A percentile compares a stretch with the other conserved stretches of the same genome.
Evolutionary conservation across 2,329 filamentous ascomycete genomes (phyloP).

Genomic region (Colletotrichum sp.): DNA sequence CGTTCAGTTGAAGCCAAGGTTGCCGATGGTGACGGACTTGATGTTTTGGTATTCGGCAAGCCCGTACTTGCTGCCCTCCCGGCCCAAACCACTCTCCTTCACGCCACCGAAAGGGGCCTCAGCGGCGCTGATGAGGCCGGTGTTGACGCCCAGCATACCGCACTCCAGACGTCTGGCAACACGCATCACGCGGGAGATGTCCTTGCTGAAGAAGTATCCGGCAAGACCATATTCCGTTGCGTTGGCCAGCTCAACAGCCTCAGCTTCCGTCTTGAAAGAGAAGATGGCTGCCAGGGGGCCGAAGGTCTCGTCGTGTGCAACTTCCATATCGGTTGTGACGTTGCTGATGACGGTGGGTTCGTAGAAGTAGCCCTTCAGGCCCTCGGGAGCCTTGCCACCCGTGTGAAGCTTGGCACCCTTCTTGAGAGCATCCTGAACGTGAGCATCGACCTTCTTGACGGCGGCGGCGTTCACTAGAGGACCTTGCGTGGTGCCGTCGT

Average conservation of each 20-base stretch:
- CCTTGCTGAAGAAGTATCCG: constrained; percentile 70
- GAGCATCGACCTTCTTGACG: constrained; percentile 63
- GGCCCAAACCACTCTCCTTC: constrained; percentile 41
- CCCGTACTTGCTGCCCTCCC: constrained; percentile 36
- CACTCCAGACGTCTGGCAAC: constrained; percentile 55
- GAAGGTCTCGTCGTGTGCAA: constrained; percentile 75
- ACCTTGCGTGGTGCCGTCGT: constrained; percentile 61
- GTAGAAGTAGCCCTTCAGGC: constrained; percentile 72
- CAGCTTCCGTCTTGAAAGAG: constrained; percentile 71
- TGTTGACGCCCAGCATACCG: constrained; percentile 41
- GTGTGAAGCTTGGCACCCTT: constrained; percentile 65
- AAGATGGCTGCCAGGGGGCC: constrained; percentile 74
- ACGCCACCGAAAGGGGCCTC: constrained; percentile 39
- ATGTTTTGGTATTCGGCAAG: constrained; percentile 31
- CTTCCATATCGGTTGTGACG: constrained; percentile 70
- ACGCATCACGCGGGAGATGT: constrained; percentile 45
- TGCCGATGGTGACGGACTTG: constrained; percentile 25
- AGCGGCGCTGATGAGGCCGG: constrained; percentile 36
- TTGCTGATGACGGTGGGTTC: constrained; percentile 71
- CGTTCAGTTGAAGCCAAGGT: not conserved
- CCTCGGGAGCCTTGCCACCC: constrained; percentile 62
- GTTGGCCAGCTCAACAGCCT: constrained; percentile 72
- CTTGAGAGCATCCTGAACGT: constrained; percentile 66
- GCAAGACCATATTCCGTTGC: constrained; percentile 71
- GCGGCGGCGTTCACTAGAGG: constrained; percentile 71